Evolutionary conservation across 257 asterid species (phyloP).

Genomic region (Phtheirospermum japonicum): DNA sequence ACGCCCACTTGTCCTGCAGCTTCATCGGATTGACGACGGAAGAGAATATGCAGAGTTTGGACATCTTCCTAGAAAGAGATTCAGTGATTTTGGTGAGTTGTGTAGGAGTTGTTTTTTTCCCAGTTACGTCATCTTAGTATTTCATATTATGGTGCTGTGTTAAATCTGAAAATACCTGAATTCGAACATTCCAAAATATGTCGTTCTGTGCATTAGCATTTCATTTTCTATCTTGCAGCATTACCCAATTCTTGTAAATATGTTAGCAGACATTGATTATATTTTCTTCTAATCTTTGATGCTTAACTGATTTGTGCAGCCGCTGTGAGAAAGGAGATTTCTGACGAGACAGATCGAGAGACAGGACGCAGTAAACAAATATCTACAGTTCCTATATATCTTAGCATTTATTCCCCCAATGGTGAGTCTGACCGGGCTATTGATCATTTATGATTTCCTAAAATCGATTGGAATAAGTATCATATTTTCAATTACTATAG

Average conservation of each 20-base stretch:
- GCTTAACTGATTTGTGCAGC: conserved; percentile 35
- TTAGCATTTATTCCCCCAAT: conserved; percentile 66
- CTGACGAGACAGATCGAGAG: conserved; percentile 80
- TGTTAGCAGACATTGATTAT: not conserved
- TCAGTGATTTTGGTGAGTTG: conserved; percentile 66
- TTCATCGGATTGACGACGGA: conserved; percentile 69
- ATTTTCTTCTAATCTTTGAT: not conserved
- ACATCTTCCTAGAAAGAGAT: conserved; percentile 71
- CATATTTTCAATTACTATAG: not conserved
- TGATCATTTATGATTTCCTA: conserved; percentile 17
- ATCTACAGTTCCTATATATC: conserved; percentile 67
- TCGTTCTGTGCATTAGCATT: conserved; percentile 2
- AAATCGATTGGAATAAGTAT: conserved; percentile 7
- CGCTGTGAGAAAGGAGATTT: conserved; percentile 66
- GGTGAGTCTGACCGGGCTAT: conserved; percentile 37
- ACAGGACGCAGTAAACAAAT: conserved; percentile 66
- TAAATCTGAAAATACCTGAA: conserved; percentile 10
- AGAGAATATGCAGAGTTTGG: conserved; percentile 84
- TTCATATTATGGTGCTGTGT: not conserved
- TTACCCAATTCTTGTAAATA: conserved; percentile 12
- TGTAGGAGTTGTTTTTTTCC: not conserved
- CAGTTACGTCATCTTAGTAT: not conserved
- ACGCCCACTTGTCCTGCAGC: conserved; percentile 83
- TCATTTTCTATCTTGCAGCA: conserved; percentile 10
- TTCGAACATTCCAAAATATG: not conserved